phyloP scores from a whole-genome alignment of 306 rosid species.

The Vigna unguiculata region DNA sequence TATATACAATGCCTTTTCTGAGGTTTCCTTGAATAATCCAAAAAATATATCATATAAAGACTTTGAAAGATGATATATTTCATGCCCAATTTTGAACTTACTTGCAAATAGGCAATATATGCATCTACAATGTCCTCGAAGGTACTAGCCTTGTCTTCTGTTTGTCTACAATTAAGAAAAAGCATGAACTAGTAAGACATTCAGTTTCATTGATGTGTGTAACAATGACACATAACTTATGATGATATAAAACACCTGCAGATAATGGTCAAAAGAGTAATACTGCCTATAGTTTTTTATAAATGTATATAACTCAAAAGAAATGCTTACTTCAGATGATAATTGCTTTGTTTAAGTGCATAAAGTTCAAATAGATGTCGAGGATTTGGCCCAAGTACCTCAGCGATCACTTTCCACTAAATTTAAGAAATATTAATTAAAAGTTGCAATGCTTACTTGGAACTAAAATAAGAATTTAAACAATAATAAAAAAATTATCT shows the following conservation, averaged over 20 bases:
- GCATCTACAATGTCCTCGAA: slow-evolving; percentile 90
- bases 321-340: slow-evolving; percentile 70
- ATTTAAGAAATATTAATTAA: slow-evolving; percentile 44
- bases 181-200: slow-evolving; percentile 28
- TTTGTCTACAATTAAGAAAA: slow-evolving; percentile 58
- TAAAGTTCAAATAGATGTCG: slow-evolving; percentile 91
- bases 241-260: slow-evolving; percentile 20
- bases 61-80: slow-evolving; percentile 34
- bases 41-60: background rate
- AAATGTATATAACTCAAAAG: slow-evolving; percentile 33
- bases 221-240: background rate
- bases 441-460: slow-evolving; percentile 1
- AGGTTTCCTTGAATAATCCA: background rate
- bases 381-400: slow-evolving; percentile 88
- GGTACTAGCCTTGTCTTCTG: slow-evolving; percentile 59
- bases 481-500: background rate
- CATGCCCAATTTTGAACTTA: slow-evolving; percentile 56
- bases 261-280: slow-evolving; percentile 17
- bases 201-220: background rate
- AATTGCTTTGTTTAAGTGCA: slow-evolving; percentile 81
- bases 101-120: slow-evolving; percentile 92
- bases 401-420: slow-evolving; percentile 86
- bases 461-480: slow-evolving; percentile 19
- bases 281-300: slow-evolving; percentile 25
- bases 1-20: background rate